Evolutionary conservation across 768 basidiomycete species (phyloP).

Genomic region (Russula earlei): DNA sequence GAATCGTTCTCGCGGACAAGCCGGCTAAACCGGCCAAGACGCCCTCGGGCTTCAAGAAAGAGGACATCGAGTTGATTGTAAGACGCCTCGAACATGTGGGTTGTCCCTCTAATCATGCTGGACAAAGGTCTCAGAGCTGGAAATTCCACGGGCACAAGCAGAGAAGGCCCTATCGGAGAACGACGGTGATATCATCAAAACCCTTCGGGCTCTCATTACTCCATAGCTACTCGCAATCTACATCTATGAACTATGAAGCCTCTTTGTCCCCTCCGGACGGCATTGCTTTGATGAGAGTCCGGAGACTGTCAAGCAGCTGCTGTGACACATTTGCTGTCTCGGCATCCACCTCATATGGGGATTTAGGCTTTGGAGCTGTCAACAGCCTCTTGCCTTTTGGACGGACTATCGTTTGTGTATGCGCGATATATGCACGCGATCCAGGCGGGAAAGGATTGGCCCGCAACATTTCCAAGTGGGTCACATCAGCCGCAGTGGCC

Average conservation of each 20-base stretch:
- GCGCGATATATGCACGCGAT: conserved; percentile 36
- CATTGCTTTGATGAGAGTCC: neutral
- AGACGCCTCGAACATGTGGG: conserved; percentile 19
- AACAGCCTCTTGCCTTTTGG: neutral
- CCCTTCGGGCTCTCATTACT: conserved; percentile 30
- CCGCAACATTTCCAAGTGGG: conserved; percentile 25
- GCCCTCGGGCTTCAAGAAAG: conserved; percentile 37
- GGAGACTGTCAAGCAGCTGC: conserved; percentile 5
- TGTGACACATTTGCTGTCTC: neutral
- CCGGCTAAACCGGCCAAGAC: conserved; percentile 38
- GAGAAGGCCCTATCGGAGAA: conserved; percentile 49
- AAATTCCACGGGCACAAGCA: conserved; percentile 47
- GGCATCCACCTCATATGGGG: neutral
- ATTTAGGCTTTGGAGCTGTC: neutral
- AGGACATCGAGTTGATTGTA: conserved; percentile 60
- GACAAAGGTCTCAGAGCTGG: conserved; percentile 55
- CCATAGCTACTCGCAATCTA: conserved; percentile 4
- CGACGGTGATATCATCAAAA: conserved; percentile 42
- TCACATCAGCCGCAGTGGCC: conserved; percentile 27
- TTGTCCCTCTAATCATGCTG: neutral
- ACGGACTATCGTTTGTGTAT: neutral
- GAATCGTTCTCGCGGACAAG: conserved; percentile 47
- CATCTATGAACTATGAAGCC: neutral
- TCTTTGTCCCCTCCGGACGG: neutral
- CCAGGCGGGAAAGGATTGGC: conserved; percentile 44